Evolutionary conservation across 2,329 filamentous ascomycete species (phyloP), one percentile per base, ranked within the genome.

Genomic region (Penicillium sp.): DNA sequence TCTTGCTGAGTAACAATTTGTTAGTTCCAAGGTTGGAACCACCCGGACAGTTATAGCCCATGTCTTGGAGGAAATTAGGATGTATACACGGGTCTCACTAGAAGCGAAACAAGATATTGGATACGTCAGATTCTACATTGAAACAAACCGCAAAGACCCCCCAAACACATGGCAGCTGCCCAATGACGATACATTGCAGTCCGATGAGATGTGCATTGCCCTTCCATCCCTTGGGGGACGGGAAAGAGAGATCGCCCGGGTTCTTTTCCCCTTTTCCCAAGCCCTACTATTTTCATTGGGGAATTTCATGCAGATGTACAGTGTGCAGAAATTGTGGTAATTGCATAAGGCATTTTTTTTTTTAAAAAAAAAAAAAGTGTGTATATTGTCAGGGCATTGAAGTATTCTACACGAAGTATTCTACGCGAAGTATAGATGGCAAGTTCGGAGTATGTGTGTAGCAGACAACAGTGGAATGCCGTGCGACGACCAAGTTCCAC

Each of bases 391-490:
- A 18, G 18, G 18, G 18, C 2, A 18, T 18, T 18, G 18, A 18
- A 18, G 18, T 18, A 18, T 18, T 18, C 18, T 18, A 18, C 18
- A 18, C 18, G 18, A 18, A 18, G 18, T 18, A 18, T 18, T 18
- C 18, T 18, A 18, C 18, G 18, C 18, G 18, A 18, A 18, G 18
- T 34, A 8, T 34, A 34, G 31, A 34, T 14, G 8, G 31, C 31
- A 27, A 27, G 24, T 34, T 11, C 31, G 7, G 13, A 34, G 31
- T 34, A 34, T 64, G 62, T 64, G 61, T 58, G 58, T 59, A 48
- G 59, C 56, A 61, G 62, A 64, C 53, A 55, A 58, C 53, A 36
- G 52, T 46, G 47, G 45, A 45, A 44, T 62, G 50, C 57, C 48
- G 52, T 40, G 46, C 40, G 43, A 48, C 32, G 62, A 52, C 40